Conservation (phyloP, 83 land plant genomes). For the Thuja plicata region DNA sequence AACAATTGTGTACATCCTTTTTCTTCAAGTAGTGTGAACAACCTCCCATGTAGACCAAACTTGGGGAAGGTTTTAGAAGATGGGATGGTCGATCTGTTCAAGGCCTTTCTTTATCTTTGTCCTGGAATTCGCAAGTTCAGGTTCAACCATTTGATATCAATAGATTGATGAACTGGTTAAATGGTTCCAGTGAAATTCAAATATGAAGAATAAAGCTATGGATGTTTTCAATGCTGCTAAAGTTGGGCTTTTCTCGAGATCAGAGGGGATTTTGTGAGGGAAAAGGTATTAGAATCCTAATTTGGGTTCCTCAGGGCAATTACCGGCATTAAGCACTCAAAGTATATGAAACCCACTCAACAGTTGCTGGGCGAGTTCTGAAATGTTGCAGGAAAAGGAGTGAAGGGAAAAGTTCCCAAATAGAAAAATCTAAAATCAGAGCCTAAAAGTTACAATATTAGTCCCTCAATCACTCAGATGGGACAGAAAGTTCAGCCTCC, state of each 20-base stretch:
- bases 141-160: too few relatives aligned
- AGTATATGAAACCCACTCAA: slow-evolving; percentile 60
- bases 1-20: too few relatives aligned
- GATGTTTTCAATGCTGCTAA: background rate
- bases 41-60: too few relatives aligned
- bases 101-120: too few relatives aligned
- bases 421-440: slow-evolving; percentile 2
- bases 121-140: too few relatives aligned
- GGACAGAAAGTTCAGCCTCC: slow-evolving; percentile 21
- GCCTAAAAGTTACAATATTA: slow-evolving; percentile 14
- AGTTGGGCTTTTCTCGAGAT: background rate
- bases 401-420: slow-evolving; percentile 26
- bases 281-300: slow-evolving; percentile 22
- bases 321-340: slow-evolving; percentile 40
- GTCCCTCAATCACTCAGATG: slow-evolving; percentile 1
- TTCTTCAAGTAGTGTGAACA: too few relatives aligned
- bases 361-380: slow-evolving; percentile 78
- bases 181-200: background rate
- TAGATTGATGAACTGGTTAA: background rate
- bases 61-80: too few relatives aligned
- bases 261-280: background rate
- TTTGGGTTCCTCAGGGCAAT: background rate
- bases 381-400: slow-evolving; percentile 46
- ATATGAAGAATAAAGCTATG: background rate
- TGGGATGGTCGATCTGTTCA: too few relatives aligned